Evolutionary conservation across 345 rosid species (phyloP), one percentile per base, ranked within the genome.

Genomic region (Pugionium cornutum): DNA sequence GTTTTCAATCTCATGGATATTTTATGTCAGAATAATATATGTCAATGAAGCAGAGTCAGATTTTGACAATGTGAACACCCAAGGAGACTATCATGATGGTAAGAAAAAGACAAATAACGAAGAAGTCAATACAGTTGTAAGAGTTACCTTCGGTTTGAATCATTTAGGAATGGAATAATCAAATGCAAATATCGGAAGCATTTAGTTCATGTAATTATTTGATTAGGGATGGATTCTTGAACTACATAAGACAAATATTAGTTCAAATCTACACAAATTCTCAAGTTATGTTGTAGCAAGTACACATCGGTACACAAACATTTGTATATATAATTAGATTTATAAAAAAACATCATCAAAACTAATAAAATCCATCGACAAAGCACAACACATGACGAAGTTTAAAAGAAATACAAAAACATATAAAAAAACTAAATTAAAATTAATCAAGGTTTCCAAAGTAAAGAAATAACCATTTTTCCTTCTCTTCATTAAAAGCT

Each of bases 341-440:
- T 59, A 63, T 57, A 63, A 61, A 1, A 55, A 49, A 50, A 41
- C 76, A 49, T 72, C 65, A 64, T 53, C 69, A 72, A 57, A 64
- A 30, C 75, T 56, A 70, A 70, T 10, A 39, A 37, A 71, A 54
- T 33, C 34, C 67, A 69, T 63, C 0, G 11, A 55, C 49, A 71
- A 55, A 71, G 42, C 64, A 72, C 76, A 72, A 57, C 65, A 40
- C 28, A 39, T 32, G 61, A 62, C 8, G 45, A 55, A 52, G 58
- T 47, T 62, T 55, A 25, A 48, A 48, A 71, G 63, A 45, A 43
- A 49, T 31, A 43, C 30, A 37, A 62, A 47, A 41, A 62, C 34
- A 35, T 46, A 62, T 31, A 33, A 56, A 71, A 71, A 36, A 30
- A 28, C 75, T 64, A 58, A 50, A 50, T 57, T 72, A 57, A 49